A percentile compares a stretch with the other conserved stretches of the same genome.
Evolutionary conservation across 148 eudicot species (phyloP).

Genomic region (Beta vulgaris): DNA sequence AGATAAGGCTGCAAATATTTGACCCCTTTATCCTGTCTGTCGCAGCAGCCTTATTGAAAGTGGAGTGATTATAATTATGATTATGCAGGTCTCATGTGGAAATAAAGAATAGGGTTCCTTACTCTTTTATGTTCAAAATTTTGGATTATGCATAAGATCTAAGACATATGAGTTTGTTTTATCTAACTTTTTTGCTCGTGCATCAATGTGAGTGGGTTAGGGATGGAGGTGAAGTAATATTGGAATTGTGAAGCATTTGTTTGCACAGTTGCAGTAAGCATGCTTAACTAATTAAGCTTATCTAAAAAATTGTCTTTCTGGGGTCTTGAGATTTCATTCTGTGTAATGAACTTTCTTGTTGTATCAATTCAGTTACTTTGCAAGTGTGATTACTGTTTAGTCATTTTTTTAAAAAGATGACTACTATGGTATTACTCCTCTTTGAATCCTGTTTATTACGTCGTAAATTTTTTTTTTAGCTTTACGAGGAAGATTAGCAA

Average conservation of each 20-base stretch:
- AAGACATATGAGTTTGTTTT: too few relatives aligned
- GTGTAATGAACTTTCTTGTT: neutral
- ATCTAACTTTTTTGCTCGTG: too few relatives aligned
- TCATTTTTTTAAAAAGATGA: neutral
- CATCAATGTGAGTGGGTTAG: neutral
- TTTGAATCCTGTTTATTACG: neutral
- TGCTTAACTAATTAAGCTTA: neutral
- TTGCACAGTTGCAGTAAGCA: neutral
- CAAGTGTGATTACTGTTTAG: neutral
- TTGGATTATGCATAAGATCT: too few relatives aligned
- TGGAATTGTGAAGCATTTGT: neutral
- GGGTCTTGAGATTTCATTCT: neutral
- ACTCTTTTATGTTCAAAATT: too few relatives aligned
- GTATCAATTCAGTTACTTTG: neutral
- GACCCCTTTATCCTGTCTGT: too few relatives aligned
- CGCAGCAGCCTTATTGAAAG: too few relatives aligned
- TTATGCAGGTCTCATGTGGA: too few relatives aligned
- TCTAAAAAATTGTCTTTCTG: neutral
- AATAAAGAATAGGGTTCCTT: too few relatives aligned
- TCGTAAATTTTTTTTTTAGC: too few relatives aligned
- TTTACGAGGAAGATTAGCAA: neutral
- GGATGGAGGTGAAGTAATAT: neutral
- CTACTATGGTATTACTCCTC: neutral
- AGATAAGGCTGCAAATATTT: too few relatives aligned
- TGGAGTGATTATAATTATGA: too few relatives aligned